Conservation (phyloP, 441 rosid species). For the Euphorbia schlechtendalii region DNA sequence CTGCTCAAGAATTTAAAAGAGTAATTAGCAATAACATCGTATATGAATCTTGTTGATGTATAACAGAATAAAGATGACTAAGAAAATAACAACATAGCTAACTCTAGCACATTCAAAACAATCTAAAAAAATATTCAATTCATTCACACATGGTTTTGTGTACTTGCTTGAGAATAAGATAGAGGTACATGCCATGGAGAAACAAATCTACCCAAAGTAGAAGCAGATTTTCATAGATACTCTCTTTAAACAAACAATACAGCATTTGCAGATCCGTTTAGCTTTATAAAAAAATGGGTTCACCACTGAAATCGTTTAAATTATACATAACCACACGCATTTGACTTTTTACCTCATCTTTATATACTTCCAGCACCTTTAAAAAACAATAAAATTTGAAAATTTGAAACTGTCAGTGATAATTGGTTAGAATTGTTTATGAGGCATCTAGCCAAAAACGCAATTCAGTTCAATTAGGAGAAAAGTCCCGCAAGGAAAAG, state of each 20-base stretch:
- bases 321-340: not conserved
- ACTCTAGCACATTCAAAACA: not conserved
- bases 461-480: not conserved
- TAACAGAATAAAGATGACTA: not conserved
- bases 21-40: not conserved
- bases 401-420: not conserved
- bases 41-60: not conserved
- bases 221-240: not conserved
- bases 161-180: too few relatives aligned
- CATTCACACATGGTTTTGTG: too few relatives aligned
- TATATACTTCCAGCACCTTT: not conserved
- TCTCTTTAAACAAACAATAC: not conserved
- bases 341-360: not conserved
- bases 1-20: slow-evolving; percentile 15
- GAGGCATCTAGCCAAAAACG: not conserved
- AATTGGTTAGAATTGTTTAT: not conserved
- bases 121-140: not conserved
- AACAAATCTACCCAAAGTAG: too few relatives aligned
- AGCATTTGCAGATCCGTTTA: not conserved
- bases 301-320: not conserved
- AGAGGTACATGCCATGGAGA: too few relatives aligned
- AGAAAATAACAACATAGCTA: not conserved
- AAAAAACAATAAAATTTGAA: not conserved
- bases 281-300: not conserved
- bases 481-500: not conserved